Evolutionary conservation across 2,329 filamentous ascomycete genomes (phyloP), one percentile per base, ranked within the genome.

Genomic region (Ceratocystiopsis brevicomis): DNA sequence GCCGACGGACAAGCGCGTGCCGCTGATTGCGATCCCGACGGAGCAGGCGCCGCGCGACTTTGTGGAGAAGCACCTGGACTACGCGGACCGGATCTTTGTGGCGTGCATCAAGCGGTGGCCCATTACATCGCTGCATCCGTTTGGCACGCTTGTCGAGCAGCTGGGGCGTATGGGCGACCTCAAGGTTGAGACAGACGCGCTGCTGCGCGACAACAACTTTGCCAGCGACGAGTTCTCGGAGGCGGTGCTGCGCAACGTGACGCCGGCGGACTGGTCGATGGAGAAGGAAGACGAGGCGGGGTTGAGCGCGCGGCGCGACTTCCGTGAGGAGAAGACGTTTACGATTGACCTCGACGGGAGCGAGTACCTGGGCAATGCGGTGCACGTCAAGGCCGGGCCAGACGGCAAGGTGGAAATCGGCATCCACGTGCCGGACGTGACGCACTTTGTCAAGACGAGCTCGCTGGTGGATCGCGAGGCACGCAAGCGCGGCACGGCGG

Each of bases 71-170:
- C 90, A 98, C 60, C 85, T 94, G 60, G 85, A 95, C 30, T 98
- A 96, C 54, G 86, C 88, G 45, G 92, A 94, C 63, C 81, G 86
- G 54, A 98, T 98, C 55, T 98, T 98, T 52, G 90, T 98, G 53
- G 90, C 90, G 40, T 95, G 87, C 66, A 98, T 98, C 64, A 98
- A 98, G 73, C 78, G 90, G 57, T 98, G 90, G 90, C 90, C 90
- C 49, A 98, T 98, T 56, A 98, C 90, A 25, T 98, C 90, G n/a
- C 76, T 98, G 44, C 90, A 98, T 64, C 90, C 90, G 32, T 98
- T 98, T 55, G 90, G 90, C 57, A 98, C 90, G 10, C 76, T 98
- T 39, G 87, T 96, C 43, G 90, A 98, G 64, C 85, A 94, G 63
- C 78, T 98, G 43, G 90, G 90, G 49, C 84, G 85, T 59, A 96